Base-by-base conservation (phyloP, 768 basidiomycete genomes). In the Pisolithus marmoratus region DNA sequence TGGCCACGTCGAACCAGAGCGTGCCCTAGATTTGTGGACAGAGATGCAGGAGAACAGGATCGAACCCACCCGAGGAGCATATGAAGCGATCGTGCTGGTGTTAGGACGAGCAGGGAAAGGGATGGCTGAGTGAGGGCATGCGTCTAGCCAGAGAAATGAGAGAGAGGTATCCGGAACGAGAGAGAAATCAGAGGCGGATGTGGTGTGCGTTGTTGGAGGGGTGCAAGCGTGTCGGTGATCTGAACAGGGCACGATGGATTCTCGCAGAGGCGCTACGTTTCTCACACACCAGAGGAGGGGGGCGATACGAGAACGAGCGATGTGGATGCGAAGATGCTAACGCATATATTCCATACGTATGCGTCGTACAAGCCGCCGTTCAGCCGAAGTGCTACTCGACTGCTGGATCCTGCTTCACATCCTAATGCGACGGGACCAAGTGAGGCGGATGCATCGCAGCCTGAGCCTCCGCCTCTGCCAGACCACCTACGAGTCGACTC, bases 131-230 rank as follows among this genome's bases (percentile, higher is more conserved):
- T 56, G 93, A 95, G 62, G 90, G 84, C 2, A 87, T 94, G 70
- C 77, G 90, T 43, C 74, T 94, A 12, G 83, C 93, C 38, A 79
- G 85, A 63, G 79, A 93, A 73, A 95, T 99, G 92, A 66, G 92
- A 27, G 90, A 91, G 55, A 72, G 78, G 0, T 77, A 89, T 63
- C 64, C 56, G 60, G n/a, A 74, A 26, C 37, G 54, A 2, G 62
- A 53, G 7, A 20, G 46, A 19, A 44, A 50, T n/a, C 81, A 84
- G 52, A 65, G 73, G 38, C 73, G 76, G 31, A 87, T 90, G 3
- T 95, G 94, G 68, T 74, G 78, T 50, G 91, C 90, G 0, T 67
- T 98, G n/a, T 68, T 99, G 52, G 90, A 96, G 57, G 93, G 92
- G 2, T 86, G 90, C 31, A 96, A 92, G 67, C 76, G 91, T 6